Conservation (phyloP, 257 asterid genomes). For the Marsdenia floribunda region DNA sequence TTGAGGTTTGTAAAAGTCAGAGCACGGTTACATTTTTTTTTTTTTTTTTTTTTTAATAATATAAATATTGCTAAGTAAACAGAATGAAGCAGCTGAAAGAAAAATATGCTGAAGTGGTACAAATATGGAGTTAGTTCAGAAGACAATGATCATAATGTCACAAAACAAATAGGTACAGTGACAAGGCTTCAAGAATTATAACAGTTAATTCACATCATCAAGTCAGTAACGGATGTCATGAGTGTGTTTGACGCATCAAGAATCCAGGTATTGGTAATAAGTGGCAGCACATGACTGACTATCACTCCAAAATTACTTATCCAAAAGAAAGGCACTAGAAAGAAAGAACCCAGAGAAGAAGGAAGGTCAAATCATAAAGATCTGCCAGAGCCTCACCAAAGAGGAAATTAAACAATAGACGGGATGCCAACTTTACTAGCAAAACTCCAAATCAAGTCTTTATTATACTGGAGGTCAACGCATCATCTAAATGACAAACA, state of each 20-base stretch:
- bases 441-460: conserved; percentile 11
- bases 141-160: background rate
- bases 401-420: background rate
- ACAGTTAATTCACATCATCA: background rate
- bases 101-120: background rate
- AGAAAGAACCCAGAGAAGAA: background rate
- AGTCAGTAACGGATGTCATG: conserved; percentile 3
- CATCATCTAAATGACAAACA: background rate
- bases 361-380: background rate
- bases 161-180: conserved; percentile 1
- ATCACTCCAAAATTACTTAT: background rate
- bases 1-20: background rate
- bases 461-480: conserved; percentile 16
- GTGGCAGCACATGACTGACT: conserved; percentile 13
- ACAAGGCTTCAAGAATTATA: background rate
- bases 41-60: background rate
- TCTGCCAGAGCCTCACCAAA: conserved; percentile 5
- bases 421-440: background rate
- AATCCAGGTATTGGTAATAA: background rate
- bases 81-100: background rate
- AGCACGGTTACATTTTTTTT: background rate
- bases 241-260: background rate
- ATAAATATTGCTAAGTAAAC: background rate
- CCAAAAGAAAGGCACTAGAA: background rate
- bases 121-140: background rate